Evolutionary conservation across 352 stramenopile species (phyloP), one percentile per base, ranked within the genome.

Genomic region (Pythium oligandrum): DNA sequence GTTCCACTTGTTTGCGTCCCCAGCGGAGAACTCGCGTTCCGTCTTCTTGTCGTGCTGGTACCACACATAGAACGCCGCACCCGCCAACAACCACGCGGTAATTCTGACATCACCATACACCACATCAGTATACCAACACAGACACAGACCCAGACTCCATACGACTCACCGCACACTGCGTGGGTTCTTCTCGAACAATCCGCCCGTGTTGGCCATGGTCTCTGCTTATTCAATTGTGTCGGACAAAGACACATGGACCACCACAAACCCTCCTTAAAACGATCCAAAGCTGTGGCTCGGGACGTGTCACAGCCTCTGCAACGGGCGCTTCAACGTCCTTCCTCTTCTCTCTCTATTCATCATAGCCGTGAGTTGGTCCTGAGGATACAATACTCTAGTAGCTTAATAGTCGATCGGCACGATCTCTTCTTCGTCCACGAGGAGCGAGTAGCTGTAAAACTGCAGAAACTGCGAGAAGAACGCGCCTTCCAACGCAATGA

Each of bases 391-490:
- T 26, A 26, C 17, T 26, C 17, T 26, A 26, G 17, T 26, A 26
- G 17, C 17, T 51, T 67, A 75, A 37, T 57, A 61, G 30, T 56
- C 57, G 42, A 86, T 10, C 6, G 79, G 73, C 35, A 75, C 57
- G 37, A 90, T 68, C 49, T 90, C 78, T 57, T 88, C 77, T 40
- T 87, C 79, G 61, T 93, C 79, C 40, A 93, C 78, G 17, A 88
- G 64, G 44, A 93, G 58, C 44, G 75, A 71, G 68, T 93, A 93
- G 65, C 75, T 90, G 54, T 88, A 93, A 52, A 86, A 93, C 65
- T 93, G 83, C 44, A 87, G 50, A 63, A 83, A 87, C 60, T 87
- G 77, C 60, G 83, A 93, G 63, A 93, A 93, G 66, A 93, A 90
- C 10, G 83, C 78, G 26, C 83, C 83, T 54, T 93, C 83, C 11